These are phyloP conservation scores for Peronospora farinosa DNA, from an alignment of 352 stramenopile genomes.

Conservation along the genomic window DNA sequence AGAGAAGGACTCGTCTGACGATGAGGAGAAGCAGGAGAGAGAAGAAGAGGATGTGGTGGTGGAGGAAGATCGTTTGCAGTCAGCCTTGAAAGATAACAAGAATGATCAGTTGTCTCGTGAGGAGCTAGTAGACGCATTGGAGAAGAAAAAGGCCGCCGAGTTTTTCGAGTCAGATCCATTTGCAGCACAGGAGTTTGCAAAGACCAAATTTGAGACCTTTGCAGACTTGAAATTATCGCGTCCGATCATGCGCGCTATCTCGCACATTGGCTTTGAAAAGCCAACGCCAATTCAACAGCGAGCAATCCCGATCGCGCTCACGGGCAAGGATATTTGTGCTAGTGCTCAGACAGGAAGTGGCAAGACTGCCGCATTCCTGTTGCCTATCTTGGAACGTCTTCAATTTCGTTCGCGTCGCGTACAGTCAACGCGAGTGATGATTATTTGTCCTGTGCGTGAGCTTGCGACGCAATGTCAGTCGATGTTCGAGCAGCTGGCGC, in stretches of 20 bases:
- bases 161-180: slow-evolving; percentile 83
- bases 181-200: slow-evolving; percentile 65
- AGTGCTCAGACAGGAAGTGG: slow-evolving; percentile 94
- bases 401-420: slow-evolving; percentile 88
- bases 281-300: slow-evolving; percentile 93
- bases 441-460: slow-evolving; percentile 96
- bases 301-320: slow-evolving; percentile 91
- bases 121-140: slow-evolving; percentile 63
- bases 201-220: slow-evolving; percentile 90
- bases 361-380: slow-evolving; percentile 97
- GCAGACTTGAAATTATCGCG: slow-evolving; percentile 95
- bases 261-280: slow-evolving; percentile 94
- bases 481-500: slow-evolving; percentile 92
- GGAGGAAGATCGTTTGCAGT: slow-evolving; percentile 67
- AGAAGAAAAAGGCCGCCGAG: slow-evolving; percentile 72
- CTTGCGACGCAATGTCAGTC: slow-evolving; percentile 93
- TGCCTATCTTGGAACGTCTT: slow-evolving; percentile 96
- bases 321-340: slow-evolving; percentile 96
- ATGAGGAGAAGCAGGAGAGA: slow-evolving; percentile 38
- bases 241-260: slow-evolving; percentile 93
- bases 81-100: slow-evolving; percentile 53
- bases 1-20: slow-evolving; percentile 27
- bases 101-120: slow-evolving; percentile 47
- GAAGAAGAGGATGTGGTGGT: slow-evolving; percentile 63
- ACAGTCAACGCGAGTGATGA: slow-evolving; percentile 90